phyloP scores from a whole-genome alignment of 1,284 basidiomycete genomes.

The Tilletia caries region DNA sequence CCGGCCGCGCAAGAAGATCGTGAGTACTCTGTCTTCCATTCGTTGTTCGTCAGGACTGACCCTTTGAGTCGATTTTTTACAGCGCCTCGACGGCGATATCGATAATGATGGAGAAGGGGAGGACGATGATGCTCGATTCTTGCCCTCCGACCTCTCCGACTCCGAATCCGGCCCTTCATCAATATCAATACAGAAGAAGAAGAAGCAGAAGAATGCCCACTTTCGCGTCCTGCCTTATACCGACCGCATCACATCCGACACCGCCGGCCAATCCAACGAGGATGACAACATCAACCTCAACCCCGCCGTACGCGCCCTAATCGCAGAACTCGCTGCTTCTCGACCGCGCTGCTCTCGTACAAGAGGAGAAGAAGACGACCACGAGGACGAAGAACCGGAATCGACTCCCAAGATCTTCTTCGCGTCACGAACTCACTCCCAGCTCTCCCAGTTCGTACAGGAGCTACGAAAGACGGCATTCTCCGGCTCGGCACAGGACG shows the following conservation, averaged over 20 bases:
- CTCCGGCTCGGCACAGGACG: constrained; percentile 13
- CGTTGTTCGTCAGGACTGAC: background rate
- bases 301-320: constrained; percentile 72
- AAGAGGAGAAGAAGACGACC: constrained; percentile 8
- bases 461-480: constrained; percentile 74
- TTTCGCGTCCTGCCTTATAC: constrained; percentile 38
- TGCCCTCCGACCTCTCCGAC: constrained; percentile 53
- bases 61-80: constrained; percentile 6
- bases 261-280: constrained; percentile 52
- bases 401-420: constrained; percentile 67
- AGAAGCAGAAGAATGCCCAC: constrained; percentile 55
- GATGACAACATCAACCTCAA: constrained; percentile 62
- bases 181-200: background rate
- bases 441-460: constrained; percentile 82
- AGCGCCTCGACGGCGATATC: constrained; percentile 43
- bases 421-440: constrained; percentile 90
- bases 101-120: constrained; percentile 62
- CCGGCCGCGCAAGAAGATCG: constrained; percentile 15
- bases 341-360: constrained; percentile 13
- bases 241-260: constrained; percentile 19
- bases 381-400: constrained; percentile 52
- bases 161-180: constrained; percentile 62
- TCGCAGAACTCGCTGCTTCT: constrained; percentile 59
- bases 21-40: background rate
- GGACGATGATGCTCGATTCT: constrained; percentile 32